These are phyloP conservation scores for Rhododendron simsii DNA, from an alignment of 148 eudicot species.

Conservation along the genomic window DNA sequence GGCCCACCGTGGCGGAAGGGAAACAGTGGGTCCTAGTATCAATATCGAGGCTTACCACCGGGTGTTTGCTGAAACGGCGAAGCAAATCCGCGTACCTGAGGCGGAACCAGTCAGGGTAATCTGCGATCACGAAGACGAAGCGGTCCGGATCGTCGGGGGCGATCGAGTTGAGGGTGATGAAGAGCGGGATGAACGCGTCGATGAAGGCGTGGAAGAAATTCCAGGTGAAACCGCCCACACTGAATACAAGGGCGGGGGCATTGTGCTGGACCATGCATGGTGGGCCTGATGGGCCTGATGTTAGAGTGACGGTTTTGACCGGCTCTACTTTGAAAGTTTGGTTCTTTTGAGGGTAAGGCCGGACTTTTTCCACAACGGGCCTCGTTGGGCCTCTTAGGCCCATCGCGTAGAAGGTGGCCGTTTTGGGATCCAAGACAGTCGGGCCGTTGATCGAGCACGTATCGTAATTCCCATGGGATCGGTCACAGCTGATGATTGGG, in stretches of 20 bases:
- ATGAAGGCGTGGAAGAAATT: slow-evolving; percentile 65
- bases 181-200: slow-evolving; percentile 59
- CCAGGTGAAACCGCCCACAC: slow-evolving; percentile 46
- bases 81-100: slow-evolving; percentile 39
- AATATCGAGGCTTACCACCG: slow-evolving; percentile 31
- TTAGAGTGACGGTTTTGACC: slow-evolving; percentile 40
- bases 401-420: slow-evolving; percentile 8
- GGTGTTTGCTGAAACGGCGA: slow-evolving; percentile 26
- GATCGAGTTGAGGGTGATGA: slow-evolving; percentile 41
- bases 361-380: slow-evolving; percentile 27
- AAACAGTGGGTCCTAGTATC: slow-evolving; percentile 51
- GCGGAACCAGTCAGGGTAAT: slow-evolving; percentile 50
- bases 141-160: slow-evolving; percentile 30
- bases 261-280: slow-evolving; percentile 41
- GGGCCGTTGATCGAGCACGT: slow-evolving; percentile 43
- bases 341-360: slow-evolving; percentile 61
- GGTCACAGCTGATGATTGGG: slow-evolving; percentile 38
- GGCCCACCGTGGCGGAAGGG: slow-evolving; percentile 38
- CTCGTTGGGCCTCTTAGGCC: not conserved
- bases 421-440: slow-evolving; percentile 25
- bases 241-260: slow-evolving; percentile 51
- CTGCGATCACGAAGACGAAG: slow-evolving; percentile 35
- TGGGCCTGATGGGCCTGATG: slow-evolving; percentile 23
- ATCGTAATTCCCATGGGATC: slow-evolving; percentile 39
- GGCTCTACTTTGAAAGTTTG: slow-evolving; percentile 15